phyloP scores from a whole-genome alignment of 306 rosid genomes.

The Inga laurina region DNA sequence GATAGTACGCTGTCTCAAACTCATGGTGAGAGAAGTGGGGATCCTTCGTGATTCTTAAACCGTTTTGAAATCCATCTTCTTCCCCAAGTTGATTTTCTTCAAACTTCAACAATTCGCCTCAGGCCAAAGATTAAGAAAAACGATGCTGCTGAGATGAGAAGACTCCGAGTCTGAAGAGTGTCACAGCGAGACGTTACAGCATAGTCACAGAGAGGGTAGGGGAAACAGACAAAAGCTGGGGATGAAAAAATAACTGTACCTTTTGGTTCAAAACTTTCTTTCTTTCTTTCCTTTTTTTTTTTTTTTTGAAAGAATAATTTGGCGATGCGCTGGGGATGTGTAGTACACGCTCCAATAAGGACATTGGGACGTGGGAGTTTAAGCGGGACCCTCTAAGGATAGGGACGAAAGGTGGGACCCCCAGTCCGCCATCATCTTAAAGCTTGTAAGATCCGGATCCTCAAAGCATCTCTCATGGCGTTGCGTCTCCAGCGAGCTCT shows the following conservation, averaged over 20 bases:
- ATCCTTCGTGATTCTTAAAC: background rate
- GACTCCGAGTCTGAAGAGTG: background rate
- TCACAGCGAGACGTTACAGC: background rate
- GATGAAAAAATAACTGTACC: constrained; percentile 23
- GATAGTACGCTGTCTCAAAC: constrained; percentile 38
- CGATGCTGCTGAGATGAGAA: background rate
- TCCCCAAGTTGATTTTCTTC: constrained; percentile 4
- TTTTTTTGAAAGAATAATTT: background rate
- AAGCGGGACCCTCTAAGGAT: constrained; percentile 13
- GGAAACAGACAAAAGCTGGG: constrained; percentile 1
- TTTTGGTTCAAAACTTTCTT: background rate
- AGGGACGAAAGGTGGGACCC: constrained; percentile 7
- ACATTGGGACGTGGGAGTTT: background rate
- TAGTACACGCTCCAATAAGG: constrained; percentile 6
- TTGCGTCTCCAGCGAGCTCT: background rate
- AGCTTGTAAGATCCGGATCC: background rate
- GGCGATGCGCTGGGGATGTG: constrained; percentile 24
- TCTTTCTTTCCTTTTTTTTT: too few relatives aligned
- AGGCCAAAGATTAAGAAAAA: background rate
- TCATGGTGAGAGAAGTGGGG: constrained; percentile 28
- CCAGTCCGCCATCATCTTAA: background rate
- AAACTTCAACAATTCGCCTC: background rate
- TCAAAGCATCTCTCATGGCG: background rate
- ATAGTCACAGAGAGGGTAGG: background rate
- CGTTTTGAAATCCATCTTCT: constrained; percentile 24